Percentiles rank a stretch among this genome's conserved stretches.
Evolutionary conservation across 2,329 filamentous ascomycete species (phyloP).

Genomic region (Lasiodiplodia sp.): DNA sequence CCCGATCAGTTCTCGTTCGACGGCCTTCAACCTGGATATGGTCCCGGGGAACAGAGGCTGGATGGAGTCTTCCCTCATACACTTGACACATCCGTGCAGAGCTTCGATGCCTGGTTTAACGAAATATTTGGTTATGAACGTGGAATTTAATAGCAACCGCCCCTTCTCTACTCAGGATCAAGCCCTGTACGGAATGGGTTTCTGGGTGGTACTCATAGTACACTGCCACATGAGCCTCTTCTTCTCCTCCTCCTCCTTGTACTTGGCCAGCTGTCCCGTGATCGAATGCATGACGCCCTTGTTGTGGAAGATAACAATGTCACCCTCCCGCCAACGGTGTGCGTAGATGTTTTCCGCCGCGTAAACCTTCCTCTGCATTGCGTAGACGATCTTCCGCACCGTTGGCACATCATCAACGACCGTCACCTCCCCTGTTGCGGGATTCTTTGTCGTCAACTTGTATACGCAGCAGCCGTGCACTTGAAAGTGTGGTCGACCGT

Average conservation of each 20-base stretch:
- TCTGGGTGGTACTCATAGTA: too few species aligned
- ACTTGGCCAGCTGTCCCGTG: constrained; percentile 37
- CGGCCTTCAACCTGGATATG: too few species aligned
- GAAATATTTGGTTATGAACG: too few species aligned
- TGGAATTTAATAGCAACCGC: too few species aligned
- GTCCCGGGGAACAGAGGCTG: too few species aligned
- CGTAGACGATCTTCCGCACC: constrained; percentile 38
- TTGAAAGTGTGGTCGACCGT: constrained; percentile 36
- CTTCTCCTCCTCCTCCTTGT: constrained; percentile 30
- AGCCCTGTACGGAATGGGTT: too few species aligned
- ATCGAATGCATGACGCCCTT: constrained; percentile 45
- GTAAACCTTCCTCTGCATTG: constrained; percentile 38
- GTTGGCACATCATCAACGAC: constrained; percentile 34
- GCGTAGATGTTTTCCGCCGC: constrained; percentile 43
- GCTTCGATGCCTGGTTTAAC: too few species aligned
- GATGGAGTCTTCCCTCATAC: too few species aligned
- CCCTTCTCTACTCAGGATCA: too few species aligned
- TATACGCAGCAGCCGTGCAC: constrained; percentile 38
- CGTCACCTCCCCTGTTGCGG: constrained; percentile 32
- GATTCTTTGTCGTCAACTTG: constrained; percentile 34
- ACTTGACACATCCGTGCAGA: too few species aligned
- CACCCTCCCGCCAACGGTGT: constrained; percentile 41
- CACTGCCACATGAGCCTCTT: constrained; percentile 42
- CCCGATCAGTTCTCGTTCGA: too few species aligned
- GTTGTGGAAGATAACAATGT: constrained; percentile 37